These are phyloP conservation scores for Beauveria medogensis DNA, from an alignment of 2,329 filamentous ascomycete species.

Conservation along the genomic window DNA sequence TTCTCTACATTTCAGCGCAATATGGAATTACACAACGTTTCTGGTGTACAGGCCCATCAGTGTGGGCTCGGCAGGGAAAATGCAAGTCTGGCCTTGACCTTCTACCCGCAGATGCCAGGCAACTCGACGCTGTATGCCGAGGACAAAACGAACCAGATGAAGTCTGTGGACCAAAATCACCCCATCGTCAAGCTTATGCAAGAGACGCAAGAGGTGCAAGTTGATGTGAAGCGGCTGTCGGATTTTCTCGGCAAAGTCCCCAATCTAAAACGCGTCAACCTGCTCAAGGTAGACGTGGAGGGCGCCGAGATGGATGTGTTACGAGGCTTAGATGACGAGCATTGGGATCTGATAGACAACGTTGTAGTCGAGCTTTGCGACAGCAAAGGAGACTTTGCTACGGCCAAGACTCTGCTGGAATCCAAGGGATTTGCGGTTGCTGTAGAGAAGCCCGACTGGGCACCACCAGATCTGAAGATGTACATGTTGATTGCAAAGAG, in stretches of 20 bases:
- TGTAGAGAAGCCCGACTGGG: slow-evolving; percentile 11
- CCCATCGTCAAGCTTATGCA: slow-evolving; percentile 5
- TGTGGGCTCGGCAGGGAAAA: slow-evolving; percentile 12
- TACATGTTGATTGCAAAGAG: slow-evolving; percentile 10
- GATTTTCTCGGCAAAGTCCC: slow-evolving; percentile 11
- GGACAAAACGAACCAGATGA: slow-evolving; percentile 12
- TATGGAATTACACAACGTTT: slow-evolving; percentile 13
- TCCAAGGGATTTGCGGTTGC: slow-evolving; percentile 16
- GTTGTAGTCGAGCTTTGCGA: slow-evolving; percentile 18
- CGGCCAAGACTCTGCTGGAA: slow-evolving; percentile 14
- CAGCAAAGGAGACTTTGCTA: slow-evolving; percentile 3
- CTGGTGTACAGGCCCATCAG: slow-evolving; percentile 11
- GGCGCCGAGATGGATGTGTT: slow-evolving; percentile 19
- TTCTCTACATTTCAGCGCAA: slow-evolving; percentile 16
- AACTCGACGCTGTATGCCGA: slow-evolving; percentile 17
- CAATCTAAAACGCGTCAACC: slow-evolving; percentile 16
- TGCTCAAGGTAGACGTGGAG: slow-evolving; percentile 22
- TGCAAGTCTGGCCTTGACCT: slow-evolving; percentile 12
- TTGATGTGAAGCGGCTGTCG: slow-evolving; percentile 15
- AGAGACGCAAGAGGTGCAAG: slow-evolving; percentile 9
- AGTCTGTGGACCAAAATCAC: neutral
- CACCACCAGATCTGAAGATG: neutral
- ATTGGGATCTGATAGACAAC: slow-evolving; percentile 17
- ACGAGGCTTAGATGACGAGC: slow-evolving; percentile 16
- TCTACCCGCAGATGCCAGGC: slow-evolving; percentile 16